Evolutionary conservation across 1,139 yeast species (phyloP).

Genomic region (Barnettozyma hawaiiensis): DNA sequence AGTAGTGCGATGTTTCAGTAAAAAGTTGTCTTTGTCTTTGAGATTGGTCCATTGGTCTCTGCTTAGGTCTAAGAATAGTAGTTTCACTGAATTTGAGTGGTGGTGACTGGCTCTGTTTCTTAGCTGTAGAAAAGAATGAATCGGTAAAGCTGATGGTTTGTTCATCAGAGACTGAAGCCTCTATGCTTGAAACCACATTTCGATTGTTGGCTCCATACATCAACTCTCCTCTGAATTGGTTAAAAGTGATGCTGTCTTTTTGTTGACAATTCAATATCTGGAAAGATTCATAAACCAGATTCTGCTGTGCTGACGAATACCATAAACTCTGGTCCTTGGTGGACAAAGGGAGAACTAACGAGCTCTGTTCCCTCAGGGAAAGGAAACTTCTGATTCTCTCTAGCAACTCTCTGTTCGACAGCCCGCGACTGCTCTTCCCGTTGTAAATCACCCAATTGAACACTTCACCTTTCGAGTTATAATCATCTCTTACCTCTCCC

Average conservation of each 20-base stretch:
- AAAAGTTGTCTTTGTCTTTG: slow-evolving; percentile 6
- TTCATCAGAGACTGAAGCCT: neutral
- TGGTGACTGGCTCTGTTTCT: slow-evolving; percentile 8
- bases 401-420: slow-evolving; percentile 24
- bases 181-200: slow-evolving; percentile 24
- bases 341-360: slow-evolving; percentile 48
- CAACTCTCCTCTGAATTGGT: slow-evolving; percentile 25
- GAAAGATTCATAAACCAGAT: slow-evolving; percentile 30
- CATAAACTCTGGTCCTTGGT: slow-evolving; percentile 31
- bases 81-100: slow-evolving; percentile 23
- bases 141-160: slow-evolving; percentile 16
- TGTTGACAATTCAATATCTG: slow-evolving; percentile 25
- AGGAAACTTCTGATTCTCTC: slow-evolving; percentile 44
- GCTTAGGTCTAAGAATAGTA: slow-evolving; percentile 28
- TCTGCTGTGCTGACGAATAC: slow-evolving; percentile 34
- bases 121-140: slow-evolving; percentile 13
- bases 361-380: slow-evolving; percentile 40
- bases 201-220: slow-evolving; percentile 26
- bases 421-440: slow-evolving; percentile 18
- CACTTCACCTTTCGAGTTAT: slow-evolving; percentile 53
- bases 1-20: slow-evolving; percentile 9
- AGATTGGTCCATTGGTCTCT: neutral
- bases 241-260: slow-evolving; percentile 15
- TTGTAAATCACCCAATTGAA: slow-evolving; percentile 51
- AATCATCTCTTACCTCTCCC: slow-evolving; percentile 60